Evolutionary conservation across 306 rosid species (phyloP).

Genomic region (barrel medic (Medicago truncatula)): DNA sequence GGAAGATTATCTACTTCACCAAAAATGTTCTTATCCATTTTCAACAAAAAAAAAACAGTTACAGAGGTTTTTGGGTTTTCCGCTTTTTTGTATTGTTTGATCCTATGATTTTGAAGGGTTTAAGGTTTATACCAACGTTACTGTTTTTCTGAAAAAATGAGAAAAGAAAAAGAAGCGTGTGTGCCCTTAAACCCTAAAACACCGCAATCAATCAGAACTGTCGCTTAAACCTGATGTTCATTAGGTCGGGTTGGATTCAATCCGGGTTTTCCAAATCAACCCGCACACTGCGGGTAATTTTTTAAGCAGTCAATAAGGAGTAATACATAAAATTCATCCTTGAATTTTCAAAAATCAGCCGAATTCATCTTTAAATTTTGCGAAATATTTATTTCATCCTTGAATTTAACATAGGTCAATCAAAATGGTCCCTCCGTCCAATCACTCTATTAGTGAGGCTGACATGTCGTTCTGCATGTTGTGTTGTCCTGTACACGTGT

Average conservation of each 20-base stretch:
- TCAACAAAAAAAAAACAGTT: constrained; percentile 31
- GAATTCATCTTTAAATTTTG: too few species aligned
- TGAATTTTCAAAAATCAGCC: too few species aligned
- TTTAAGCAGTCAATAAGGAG: too few species aligned
- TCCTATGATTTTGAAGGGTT: constrained; percentile 43
- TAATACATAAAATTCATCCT: too few species aligned
- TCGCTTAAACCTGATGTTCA: not conserved
- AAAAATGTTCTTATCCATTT: constrained; percentile 67
- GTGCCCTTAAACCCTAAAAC: constrained; percentile 56
- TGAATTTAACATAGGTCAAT: too few species aligned
- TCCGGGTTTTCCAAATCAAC: not conserved
- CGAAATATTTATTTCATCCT: too few species aligned
- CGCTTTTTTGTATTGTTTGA: not conserved
- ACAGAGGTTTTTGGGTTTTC: not conserved
- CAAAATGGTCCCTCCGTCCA: too few species aligned
- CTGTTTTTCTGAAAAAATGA: not conserved
- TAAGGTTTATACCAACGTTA: constrained; percentile 21
- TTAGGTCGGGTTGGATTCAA: constrained; percentile 5
- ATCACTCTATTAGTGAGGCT: too few species aligned
- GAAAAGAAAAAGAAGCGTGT: not conserved
- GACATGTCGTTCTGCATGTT: too few species aligned
- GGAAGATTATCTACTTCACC: constrained; percentile 59
- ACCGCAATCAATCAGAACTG: not conserved
- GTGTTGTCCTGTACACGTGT: too few species aligned
- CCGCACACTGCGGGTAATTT: not conserved